Percentiles rank a stretch among this genome's conserved stretches.
Conservation (phyloP, 2,329 filamentous ascomycete genomes). For the Colletotrichum truncatum region DNA sequence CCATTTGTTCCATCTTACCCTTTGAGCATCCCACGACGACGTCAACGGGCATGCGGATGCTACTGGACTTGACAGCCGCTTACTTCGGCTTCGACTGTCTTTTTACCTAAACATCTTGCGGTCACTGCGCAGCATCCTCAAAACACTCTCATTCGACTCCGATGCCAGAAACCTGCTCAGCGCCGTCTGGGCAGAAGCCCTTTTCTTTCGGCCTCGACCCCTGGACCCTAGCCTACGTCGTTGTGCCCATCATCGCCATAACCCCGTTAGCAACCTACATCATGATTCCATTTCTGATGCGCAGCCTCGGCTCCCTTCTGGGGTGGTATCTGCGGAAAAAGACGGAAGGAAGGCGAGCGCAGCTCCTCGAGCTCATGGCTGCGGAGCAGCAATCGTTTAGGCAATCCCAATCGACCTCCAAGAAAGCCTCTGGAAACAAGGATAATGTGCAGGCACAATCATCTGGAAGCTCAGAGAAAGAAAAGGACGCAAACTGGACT, state of each 20-base stretch:
- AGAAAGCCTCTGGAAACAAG: constrained; percentile 66
- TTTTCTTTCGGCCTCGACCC: constrained; percentile 41
- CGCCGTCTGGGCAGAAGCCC: constrained; percentile 36
- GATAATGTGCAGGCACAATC: constrained; percentile 61
- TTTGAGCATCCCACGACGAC: constrained; percentile 13
- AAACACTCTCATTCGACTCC: neutral
- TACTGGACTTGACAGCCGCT: constrained; percentile 22
- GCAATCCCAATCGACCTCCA: constrained; percentile 36
- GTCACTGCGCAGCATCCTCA: neutral
- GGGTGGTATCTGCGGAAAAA: constrained; percentile 72
- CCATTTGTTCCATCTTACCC: constrained; percentile 12
- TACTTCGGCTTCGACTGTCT: constrained; percentile 10
- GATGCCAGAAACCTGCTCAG: constrained; percentile 41
- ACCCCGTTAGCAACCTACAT: constrained; percentile 39
- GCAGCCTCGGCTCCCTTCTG: constrained; percentile 50
- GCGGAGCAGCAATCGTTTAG: constrained; percentile 49
- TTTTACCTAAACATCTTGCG: neutral
- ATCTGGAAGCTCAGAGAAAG: constrained; percentile 45
- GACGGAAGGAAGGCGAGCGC: constrained; percentile 68
- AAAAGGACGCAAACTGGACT: constrained; percentile 70
- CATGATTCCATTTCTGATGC: constrained; percentile 48
- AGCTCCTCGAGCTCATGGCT: constrained; percentile 63
- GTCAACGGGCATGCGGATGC: constrained; percentile 21
- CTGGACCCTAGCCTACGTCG: constrained; percentile 36
- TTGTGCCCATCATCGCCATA: constrained; percentile 32